Conservation (phyloP, 2,329 filamentous ascomycete species). For the Pochonia chlamydosporia region DNA sequence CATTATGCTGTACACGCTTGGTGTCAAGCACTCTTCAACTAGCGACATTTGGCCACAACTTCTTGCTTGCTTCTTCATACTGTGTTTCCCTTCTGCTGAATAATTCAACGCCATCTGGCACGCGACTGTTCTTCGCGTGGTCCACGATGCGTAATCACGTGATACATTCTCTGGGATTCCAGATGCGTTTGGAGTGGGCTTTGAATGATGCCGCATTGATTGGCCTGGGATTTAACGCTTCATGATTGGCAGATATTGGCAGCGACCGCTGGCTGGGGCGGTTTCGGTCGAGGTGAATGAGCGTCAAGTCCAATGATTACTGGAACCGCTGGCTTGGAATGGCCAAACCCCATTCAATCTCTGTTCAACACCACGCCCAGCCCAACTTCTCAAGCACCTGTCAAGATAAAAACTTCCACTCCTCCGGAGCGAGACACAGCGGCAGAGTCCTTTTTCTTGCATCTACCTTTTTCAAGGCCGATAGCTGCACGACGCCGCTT, state of each 20-base stretch:
- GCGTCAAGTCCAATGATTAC: neutral
- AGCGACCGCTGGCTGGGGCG: constrained; percentile 1
- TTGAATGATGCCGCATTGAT: constrained; percentile 4
- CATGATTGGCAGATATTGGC: constrained; percentile 23
- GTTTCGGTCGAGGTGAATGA: neutral
- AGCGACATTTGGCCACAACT: neutral
- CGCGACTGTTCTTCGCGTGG: no score
- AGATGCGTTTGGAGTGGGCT: neutral
- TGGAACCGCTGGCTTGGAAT: constrained; percentile 14
- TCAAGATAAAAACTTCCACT: neutral
- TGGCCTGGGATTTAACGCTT: constrained; percentile 4
- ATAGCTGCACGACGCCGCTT: neutral
- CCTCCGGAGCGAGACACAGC: neutral
- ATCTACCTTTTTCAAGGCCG: no score
- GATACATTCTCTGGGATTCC: neutral
- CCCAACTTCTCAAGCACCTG: neutral
- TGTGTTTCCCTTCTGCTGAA: neutral
- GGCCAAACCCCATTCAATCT: constrained; percentile 20
- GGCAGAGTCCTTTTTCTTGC: no score
- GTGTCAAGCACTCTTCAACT: neutral
- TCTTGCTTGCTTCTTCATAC: neutral
- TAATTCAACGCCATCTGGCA: no score
- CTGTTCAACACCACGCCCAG: constrained; percentile 12
- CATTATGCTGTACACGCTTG: neutral
- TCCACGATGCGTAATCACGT: constrained; percentile 8